Conservation (phyloP, 2,329 filamentous ascomycete species). For the Fusarium staphyleae region DNA sequence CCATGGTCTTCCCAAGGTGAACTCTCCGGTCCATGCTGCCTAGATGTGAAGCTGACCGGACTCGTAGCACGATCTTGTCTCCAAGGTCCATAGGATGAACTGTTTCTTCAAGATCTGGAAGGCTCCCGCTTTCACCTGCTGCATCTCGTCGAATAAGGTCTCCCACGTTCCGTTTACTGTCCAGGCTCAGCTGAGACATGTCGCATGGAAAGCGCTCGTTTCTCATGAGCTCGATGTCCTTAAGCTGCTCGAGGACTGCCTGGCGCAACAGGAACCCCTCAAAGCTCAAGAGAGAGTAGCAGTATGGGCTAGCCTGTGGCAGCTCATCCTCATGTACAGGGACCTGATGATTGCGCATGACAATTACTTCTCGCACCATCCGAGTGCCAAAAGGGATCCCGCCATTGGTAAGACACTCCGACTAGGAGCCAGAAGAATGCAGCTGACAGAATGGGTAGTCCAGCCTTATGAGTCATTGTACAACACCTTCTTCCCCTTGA, state of each 20-base stretch:
- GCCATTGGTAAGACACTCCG: constrained; percentile 33
- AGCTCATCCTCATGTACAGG: constrained; percentile 57
- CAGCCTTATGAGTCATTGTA: constrained; percentile 41
- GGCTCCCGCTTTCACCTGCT: constrained; percentile 52
- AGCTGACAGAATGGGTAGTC: constrained; percentile 26
- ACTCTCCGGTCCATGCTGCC: constrained; percentile 23
- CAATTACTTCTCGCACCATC: constrained; percentile 38
- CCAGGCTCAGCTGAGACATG: constrained; percentile 50
- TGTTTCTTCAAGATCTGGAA: constrained; percentile 60
- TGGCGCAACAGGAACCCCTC: constrained; percentile 50
- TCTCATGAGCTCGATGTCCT: constrained; percentile 51
- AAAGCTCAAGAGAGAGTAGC: constrained; percentile 51
- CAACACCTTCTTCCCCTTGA: constrained; percentile 48
- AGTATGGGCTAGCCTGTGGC: constrained; percentile 59
- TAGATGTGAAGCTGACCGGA: constrained; percentile 27
- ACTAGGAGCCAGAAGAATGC: background rate
- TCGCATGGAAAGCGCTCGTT: constrained; percentile 49
- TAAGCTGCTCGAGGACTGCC: constrained; percentile 50
- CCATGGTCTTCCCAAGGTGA: constrained; percentile 50
- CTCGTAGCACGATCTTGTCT: constrained; percentile 51
- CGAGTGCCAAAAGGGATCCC: constrained; percentile 32
- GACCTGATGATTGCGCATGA: constrained; percentile 49
- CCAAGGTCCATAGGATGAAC: constrained; percentile 55
- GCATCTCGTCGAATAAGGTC: constrained; percentile 48
- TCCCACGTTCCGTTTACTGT: constrained; percentile 50